These are phyloP conservation scores for Diaporthe helianthi DNA, from an alignment of 2,329 filamentous ascomycete genomes.

Conservation along the genomic window DNA sequence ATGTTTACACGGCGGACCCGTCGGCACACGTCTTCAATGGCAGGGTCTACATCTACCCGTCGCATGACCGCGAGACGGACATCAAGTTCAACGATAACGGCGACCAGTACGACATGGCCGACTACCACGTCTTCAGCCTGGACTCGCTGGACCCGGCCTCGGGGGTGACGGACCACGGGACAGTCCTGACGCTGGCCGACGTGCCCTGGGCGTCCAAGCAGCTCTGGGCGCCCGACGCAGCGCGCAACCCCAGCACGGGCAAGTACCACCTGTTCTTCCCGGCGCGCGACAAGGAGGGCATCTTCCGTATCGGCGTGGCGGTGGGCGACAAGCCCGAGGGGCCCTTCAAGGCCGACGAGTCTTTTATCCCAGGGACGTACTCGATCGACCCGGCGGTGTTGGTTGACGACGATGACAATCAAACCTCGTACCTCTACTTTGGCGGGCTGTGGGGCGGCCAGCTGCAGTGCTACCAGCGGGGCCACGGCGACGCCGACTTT, in stretches of 20 bases:
- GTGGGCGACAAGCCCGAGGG: slow-evolving; percentile 68
- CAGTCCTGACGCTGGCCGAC: slow-evolving; percentile 69
- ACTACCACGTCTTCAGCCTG: slow-evolving; percentile 80
- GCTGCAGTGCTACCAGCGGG: slow-evolving; percentile 74
- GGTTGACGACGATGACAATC: slow-evolving; percentile 71
- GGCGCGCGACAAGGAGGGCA: slow-evolving; percentile 70
- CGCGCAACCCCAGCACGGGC: slow-evolving; percentile 59
- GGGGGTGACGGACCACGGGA: slow-evolving; percentile 73
- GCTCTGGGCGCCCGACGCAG: slow-evolving; percentile 82
- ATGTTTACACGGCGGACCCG: slow-evolving; percentile 81
- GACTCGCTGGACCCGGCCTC: slow-evolving; percentile 49
- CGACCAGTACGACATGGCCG: slow-evolving; percentile 84
- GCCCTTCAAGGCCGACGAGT: slow-evolving; percentile 71
- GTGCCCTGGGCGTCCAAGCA: slow-evolving; percentile 81
- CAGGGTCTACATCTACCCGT: slow-evolving; percentile 80
- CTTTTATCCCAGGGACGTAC: slow-evolving; percentile 72
- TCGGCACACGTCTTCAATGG: slow-evolving; percentile 81
- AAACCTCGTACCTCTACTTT: slow-evolving; percentile 73
- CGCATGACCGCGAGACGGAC: slow-evolving; percentile 78
- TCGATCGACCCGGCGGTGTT: slow-evolving; percentile 80
- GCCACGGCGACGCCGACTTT: slow-evolving; percentile 55
- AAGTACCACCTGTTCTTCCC: slow-evolving; percentile 83
- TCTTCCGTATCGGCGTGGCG: slow-evolving; percentile 80
- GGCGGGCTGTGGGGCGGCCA: slow-evolving; percentile 84
- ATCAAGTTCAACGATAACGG: slow-evolving; percentile 83